Evolutionary conservation across 2,329 filamentous ascomycete species (phyloP), one percentile per base, ranked within the genome.

Genomic region (Tolypocladium tropicale): DNA sequence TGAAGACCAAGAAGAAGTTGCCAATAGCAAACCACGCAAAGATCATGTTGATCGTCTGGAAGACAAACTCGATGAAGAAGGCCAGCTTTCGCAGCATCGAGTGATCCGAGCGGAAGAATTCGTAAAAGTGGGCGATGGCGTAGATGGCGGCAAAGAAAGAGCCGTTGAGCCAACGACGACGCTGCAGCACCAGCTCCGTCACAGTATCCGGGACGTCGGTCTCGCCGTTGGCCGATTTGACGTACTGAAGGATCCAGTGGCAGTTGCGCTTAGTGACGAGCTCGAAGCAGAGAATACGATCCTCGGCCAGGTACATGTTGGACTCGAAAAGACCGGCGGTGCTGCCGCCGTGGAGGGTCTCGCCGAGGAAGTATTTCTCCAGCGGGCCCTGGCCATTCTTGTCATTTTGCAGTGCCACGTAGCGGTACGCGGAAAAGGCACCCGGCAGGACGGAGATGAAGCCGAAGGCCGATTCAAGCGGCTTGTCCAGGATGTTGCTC

Each of bases 1-100:
- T 92, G 78, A 99, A 99, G 63, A 99, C 93, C 67, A 99, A 76
- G 81, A 97, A 99, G 81, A 99, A 99, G 76, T 99, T 99, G 68
- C 94, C 89, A 67, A 97, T 94, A 65, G 88, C 90, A 69, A 99
- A 97, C 94, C 94, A 99, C 54, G 94, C 92, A 70, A 97, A 99
- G 67, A 99, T 81, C 90, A 97, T 96, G 78, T 90, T 95, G 72
- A 93, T 80, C 1, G 90, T 94, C 72, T 96, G 92, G 76, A 96
- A 99, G 62, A 88, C 77, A 71, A 96, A 97, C 70, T 99, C 94
- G 62, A 97, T 73, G 65, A 96, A 82, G 72, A 99, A 89, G 79
- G 89, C 90, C 58, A 93, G 76, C 72, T 97, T 96, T 63, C 94
- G 84, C 46, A 95, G 67, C 65, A 92, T 79, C 30, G 88, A 93